phyloP scores from a whole-genome alignment of 371 early-diverging fungal species.

The Dentiscutata heterogama region DNA sequence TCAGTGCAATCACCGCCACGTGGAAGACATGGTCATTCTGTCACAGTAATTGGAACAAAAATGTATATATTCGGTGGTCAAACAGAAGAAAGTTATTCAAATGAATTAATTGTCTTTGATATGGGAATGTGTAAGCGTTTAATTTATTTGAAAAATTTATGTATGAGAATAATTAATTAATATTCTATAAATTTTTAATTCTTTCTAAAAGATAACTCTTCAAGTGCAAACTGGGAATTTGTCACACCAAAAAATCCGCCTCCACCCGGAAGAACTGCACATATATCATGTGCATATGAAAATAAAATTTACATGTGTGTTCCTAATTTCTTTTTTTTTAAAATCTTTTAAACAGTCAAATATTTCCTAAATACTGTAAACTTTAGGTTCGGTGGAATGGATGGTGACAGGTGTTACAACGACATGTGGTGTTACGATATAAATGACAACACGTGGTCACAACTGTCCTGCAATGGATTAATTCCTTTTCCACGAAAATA shows the following conservation, averaged over 20 bases:
- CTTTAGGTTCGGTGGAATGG: conserved; percentile 78
- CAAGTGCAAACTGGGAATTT: conserved; percentile 67
- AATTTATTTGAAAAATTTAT: too few species aligned
- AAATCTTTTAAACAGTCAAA: background rate
- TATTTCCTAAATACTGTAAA: background rate
- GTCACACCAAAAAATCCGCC: conserved; percentile 61
- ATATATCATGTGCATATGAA: conserved; percentile 65
- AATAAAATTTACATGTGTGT: conserved; percentile 73
- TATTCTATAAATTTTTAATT: background rate
- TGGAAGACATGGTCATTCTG: conserved; percentile 78
- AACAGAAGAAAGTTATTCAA: conserved; percentile 69
- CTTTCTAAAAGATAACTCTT: conserved; percentile 49
- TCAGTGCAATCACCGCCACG: conserved; percentile 66
- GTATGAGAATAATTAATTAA: too few species aligned
- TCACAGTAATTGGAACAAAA: conserved; percentile 68
- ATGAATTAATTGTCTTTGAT: conserved; percentile 79
- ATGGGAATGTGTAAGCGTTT: conserved; percentile 64
- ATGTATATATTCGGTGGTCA: conserved; percentile 83
- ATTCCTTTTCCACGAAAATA: conserved; percentile 76
- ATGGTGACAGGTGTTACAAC: conserved; percentile 74
- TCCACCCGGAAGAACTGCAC: conserved; percentile 69
- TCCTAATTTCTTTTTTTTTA: conserved; percentile 9
- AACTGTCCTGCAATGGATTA: conserved; percentile 68
- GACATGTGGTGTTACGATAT: conserved; percentile 82
- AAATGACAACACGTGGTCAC: conserved; percentile 65